phyloP scores from a whole-genome alignment of 2,329 filamentous ascomycete genomes.

The Pseudogymnoascus sp. region DNA sequence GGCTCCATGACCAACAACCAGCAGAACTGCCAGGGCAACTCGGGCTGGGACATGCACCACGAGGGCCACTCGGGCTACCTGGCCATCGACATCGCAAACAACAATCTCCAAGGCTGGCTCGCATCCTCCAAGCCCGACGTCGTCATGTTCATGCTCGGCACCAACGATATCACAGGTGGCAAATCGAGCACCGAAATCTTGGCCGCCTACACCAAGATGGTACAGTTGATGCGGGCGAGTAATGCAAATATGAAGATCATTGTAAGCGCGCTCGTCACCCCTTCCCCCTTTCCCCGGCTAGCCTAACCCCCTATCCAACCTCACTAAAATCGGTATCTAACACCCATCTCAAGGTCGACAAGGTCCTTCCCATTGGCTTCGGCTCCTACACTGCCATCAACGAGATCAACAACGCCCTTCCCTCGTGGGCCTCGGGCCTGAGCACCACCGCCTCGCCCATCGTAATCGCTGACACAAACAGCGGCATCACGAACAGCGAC shows the following conservation, averaged over 20 bases:
- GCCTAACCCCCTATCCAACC: neutral
- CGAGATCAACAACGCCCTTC: constrained; percentile 32
- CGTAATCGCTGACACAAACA: constrained; percentile 30
- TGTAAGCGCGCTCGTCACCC: constrained; percentile 21
- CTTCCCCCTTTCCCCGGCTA: neutral
- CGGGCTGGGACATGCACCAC: constrained; percentile 33
- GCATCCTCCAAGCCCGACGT: constrained; percentile 32
- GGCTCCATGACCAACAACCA: constrained; percentile 34
- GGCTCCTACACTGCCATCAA: constrained; percentile 23
- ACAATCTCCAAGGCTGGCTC: constrained; percentile 34
- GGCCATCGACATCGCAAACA: constrained; percentile 37
- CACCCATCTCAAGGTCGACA: constrained; percentile 28
- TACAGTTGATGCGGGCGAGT: constrained; percentile 29
- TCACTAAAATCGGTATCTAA: no score
- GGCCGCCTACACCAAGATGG: constrained; percentile 34
- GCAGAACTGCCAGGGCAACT: constrained; percentile 28
- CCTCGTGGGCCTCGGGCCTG: constrained; percentile 30
- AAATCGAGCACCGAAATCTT: constrained; percentile 27
- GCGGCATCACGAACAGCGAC: constrained; percentile 28
- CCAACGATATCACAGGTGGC: constrained; percentile 34
- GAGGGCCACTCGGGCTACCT: constrained; percentile 39
- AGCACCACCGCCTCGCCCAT: constrained; percentile 34
- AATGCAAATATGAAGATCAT: constrained; percentile 36
- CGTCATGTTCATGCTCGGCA: constrained; percentile 40
- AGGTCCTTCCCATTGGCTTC: constrained; percentile 32